phyloP scores from a whole-genome alignment of 495 filamentous ascomycete species.

The Penicillium egyptiacum region DNA sequence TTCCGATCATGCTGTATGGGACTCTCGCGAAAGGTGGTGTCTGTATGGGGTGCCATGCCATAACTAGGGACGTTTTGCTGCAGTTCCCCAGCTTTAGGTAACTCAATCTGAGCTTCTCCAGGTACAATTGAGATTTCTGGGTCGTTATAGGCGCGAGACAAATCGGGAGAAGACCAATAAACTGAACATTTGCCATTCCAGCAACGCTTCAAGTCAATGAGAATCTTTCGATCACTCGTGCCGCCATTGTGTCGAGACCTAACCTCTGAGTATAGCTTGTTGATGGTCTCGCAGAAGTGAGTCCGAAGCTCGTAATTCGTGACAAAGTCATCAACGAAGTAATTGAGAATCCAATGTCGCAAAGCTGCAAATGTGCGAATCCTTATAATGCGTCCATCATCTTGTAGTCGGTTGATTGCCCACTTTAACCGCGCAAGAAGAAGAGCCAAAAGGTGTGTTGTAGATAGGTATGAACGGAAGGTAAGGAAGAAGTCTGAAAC shows the following conservation, averaged over 20 bases:
- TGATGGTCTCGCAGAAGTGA: conserved; percentile 80
- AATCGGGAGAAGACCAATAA: conserved; percentile 79
- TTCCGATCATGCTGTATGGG: conserved; percentile 43
- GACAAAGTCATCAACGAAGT: conserved; percentile 94
- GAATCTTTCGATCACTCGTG: conserved; percentile 81
- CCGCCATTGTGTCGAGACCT: conserved; percentile 52
- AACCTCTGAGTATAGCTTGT: conserved; percentile 68
- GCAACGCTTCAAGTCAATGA: conserved; percentile 93
- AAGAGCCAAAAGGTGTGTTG: conserved; percentile 73
- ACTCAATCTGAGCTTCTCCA: conserved; percentile 55
- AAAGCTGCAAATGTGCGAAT: conserved; percentile 96
- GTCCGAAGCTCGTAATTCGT: conserved; percentile 74
- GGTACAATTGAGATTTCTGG: conserved; percentile 71
- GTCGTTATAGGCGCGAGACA: conserved; percentile 50
- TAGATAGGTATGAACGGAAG: conserved; percentile 79
- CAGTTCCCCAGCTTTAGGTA: conserved; percentile 16
- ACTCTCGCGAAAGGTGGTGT: conserved; percentile 35
- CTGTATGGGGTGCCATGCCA: conserved; percentile 6
- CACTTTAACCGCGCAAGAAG: conserved; percentile 82
- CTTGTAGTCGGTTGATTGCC: conserved; percentile 78
- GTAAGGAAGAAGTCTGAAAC: conserved; percentile 98
- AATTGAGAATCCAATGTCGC: conserved; percentile 98
- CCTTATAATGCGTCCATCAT: conserved; percentile 85
- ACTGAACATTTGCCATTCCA: conserved; percentile 88
- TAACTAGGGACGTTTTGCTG: conserved; percentile 13